Percentiles rank a stretch among this genome's conserved stretches.
Conservation (phyloP, 495 filamentous ascomycete species). For the Hypoxylon rickii region DNA sequence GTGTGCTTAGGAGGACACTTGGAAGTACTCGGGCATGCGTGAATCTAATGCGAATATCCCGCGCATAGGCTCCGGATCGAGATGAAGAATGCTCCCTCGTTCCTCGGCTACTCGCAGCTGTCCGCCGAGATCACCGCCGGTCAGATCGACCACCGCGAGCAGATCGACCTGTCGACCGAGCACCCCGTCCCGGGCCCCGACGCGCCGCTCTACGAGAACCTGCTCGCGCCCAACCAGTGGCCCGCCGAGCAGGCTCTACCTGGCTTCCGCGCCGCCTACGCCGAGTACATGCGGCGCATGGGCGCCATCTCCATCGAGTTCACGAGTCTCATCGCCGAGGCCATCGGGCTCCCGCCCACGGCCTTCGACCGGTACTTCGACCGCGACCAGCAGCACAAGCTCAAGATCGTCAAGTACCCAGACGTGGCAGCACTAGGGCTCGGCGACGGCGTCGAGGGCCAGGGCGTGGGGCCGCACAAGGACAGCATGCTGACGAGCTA, state of each 20-base stretch:
- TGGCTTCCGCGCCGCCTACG: slow-evolving; percentile 68
- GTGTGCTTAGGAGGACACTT: too few species aligned
- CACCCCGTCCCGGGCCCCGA: slow-evolving; percentile 65
- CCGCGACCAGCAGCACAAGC: slow-evolving; percentile 75
- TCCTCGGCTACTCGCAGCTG: slow-evolving; percentile 66
- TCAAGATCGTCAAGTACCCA: slow-evolving; percentile 92
- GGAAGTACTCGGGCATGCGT: too few species aligned
- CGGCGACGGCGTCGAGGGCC: slow-evolving; percentile 49
- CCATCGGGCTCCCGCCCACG: slow-evolving; percentile 70
- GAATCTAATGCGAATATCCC: too few species aligned
- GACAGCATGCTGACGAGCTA: slow-evolving; percentile 88
- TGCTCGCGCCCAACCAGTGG: slow-evolving; percentile 91
- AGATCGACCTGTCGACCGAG: slow-evolving; percentile 86
- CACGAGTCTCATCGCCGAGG: slow-evolving; percentile 84
- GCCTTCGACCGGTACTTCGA: slow-evolving; percentile 88
- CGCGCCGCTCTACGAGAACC: slow-evolving; percentile 76
- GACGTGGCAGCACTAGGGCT: slow-evolving; percentile 57
- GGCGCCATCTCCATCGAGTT: slow-evolving; percentile 72
- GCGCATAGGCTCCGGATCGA: slow-evolving; percentile 77
- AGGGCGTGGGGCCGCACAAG: slow-evolving; percentile 92
- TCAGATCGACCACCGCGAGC: slow-evolving; percentile 74
- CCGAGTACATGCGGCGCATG: slow-evolving; percentile 77
- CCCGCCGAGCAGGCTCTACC: slow-evolving; percentile 70
- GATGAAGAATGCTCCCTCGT: slow-evolving; percentile 80
- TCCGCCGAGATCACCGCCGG: slow-evolving; percentile 66